Evolutionary conservation across 176 grass and related monocot genomes (phyloP).

Genomic region (Eleusine coracana): DNA sequence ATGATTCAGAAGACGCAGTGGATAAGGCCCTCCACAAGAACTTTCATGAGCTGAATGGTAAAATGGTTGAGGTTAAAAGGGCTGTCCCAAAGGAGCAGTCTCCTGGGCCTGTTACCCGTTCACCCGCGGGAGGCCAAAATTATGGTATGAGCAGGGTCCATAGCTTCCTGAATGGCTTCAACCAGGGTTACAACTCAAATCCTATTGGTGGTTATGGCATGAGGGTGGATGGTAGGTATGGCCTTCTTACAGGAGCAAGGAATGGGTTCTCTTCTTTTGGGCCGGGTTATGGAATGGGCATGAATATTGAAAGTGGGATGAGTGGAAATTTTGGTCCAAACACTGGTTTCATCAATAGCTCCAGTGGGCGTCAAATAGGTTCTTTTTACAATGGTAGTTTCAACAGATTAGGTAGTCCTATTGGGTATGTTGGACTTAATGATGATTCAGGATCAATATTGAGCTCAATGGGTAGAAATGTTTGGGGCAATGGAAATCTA

Average conservation of each 20-base stretch:
- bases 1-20: slow-evolving; percentile 87
- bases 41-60: slow-evolving; percentile 94
- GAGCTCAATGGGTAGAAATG: slow-evolving; percentile 72
- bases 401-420: slow-evolving; percentile 63
- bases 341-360: slow-evolving; percentile 59
- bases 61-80: slow-evolving; percentile 96
- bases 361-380: slow-evolving; percentile 67
- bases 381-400: slow-evolving; percentile 69
- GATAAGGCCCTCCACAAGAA: slow-evolving; percentile 79
- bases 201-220: slow-evolving; percentile 78
- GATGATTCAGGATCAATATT: slow-evolving; percentile 73
- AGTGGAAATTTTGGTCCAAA: slow-evolving; percentile 55
- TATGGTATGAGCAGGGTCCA: slow-evolving; percentile 66
- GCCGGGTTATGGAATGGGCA: slow-evolving; percentile 73
- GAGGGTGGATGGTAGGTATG: slow-evolving; percentile 76
- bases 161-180: slow-evolving; percentile 77
- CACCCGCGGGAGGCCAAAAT: slow-evolving; percentile 62
- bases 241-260: slow-evolving; percentile 62
- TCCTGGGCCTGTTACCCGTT: slow-evolving; percentile 72
- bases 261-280: slow-evolving; percentile 77
- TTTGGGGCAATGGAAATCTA: slow-evolving; percentile 65
- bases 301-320: slow-evolving; percentile 67
- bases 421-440: slow-evolving; percentile 63
- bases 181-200: slow-evolving; percentile 64
- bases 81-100: slow-evolving; percentile 96